Evolutionary conservation across 352 stramenopile genomes (phyloP).

Genomic region (Peronospora farinosa): DNA sequence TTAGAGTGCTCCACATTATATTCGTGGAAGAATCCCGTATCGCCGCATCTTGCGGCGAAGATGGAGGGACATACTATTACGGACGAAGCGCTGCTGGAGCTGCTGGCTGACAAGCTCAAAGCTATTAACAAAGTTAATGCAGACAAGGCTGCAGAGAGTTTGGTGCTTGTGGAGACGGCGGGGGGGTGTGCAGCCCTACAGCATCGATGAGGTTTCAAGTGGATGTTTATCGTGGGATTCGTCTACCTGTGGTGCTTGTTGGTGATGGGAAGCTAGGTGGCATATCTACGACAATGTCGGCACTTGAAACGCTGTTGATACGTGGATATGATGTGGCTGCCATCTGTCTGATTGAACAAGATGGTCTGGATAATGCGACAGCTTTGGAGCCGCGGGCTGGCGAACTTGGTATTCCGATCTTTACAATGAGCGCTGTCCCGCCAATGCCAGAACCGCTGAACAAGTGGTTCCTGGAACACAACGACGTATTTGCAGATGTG

Average conservation of each 20-base stretch:
- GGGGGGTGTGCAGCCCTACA: slow-evolving; percentile 91
- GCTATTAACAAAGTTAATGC: slow-evolving; percentile 29
- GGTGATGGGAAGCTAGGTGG: slow-evolving; percentile 95
- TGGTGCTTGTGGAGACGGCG: slow-evolving; percentile 91
- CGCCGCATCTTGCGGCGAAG: slow-evolving; percentile 88
- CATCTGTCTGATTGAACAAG: slow-evolving; percentile 78
- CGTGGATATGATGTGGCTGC: slow-evolving; percentile 88
- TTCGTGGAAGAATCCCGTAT: slow-evolving; percentile 91
- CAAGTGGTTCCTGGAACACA: slow-evolving; percentile 55
- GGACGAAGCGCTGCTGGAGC: slow-evolving; percentile 79
- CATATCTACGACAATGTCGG: slow-evolving; percentile 91
- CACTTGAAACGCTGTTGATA: slow-evolving; percentile 89
- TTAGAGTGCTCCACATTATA: slow-evolving; percentile 86
- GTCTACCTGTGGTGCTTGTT: slow-evolving; percentile 90
- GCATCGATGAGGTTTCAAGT: slow-evolving; percentile 86
- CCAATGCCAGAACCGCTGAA: slow-evolving; percentile 69
- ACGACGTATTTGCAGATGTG: slow-evolving; percentile 46
- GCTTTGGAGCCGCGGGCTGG: slow-evolving; percentile 51
- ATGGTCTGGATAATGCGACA: slow-evolving; percentile 57
- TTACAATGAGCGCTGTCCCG: slow-evolving; percentile 65
- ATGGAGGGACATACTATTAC: slow-evolving; percentile 84
- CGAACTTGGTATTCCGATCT: slow-evolving; percentile 70
- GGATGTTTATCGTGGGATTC: slow-evolving; percentile 89
- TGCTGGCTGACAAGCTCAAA: slow-evolving; percentile 55
- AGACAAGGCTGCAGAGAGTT: slow-evolving; percentile 29